Conservation (phyloP, 768 basidiomycete genomes). For the Crepidotus variabilis region DNA sequence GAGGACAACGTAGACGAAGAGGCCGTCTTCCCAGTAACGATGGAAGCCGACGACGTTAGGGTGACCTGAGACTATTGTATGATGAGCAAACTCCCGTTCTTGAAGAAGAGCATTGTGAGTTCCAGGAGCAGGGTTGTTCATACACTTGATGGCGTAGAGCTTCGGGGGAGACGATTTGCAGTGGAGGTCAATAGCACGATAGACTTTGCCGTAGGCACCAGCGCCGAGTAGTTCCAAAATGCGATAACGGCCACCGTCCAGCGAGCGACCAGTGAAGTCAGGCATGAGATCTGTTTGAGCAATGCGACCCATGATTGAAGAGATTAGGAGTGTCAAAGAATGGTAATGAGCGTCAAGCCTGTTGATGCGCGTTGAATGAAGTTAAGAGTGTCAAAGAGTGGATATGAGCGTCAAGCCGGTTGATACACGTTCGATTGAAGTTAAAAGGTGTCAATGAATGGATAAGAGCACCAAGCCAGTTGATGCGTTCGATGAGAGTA, state of each 20-base stretch:
- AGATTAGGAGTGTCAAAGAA: slow-evolving; percentile 8
- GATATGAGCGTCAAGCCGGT: slow-evolving; percentile 9
- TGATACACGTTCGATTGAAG: slow-evolving; percentile 1
- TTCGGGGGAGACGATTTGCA: slow-evolving; percentile 31
- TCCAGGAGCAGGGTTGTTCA: slow-evolving; percentile 54
- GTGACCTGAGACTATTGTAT: slow-evolving; percentile 48
- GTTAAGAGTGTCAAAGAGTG: slow-evolving; percentile 8
- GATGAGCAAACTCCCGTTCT: slow-evolving; percentile 63
- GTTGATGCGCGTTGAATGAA: slow-evolving; percentile 9
- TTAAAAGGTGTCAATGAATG: slow-evolving; percentile 13
- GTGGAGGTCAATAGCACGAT: slow-evolving; percentile 57
- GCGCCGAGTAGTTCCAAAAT: slow-evolving; percentile 63
- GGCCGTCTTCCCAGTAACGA: slow-evolving; percentile 54
- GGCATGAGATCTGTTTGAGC: slow-evolving; percentile 41
- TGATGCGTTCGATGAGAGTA: slow-evolving; percentile 10
- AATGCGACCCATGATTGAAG: slow-evolving; percentile 35
- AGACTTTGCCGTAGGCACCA: slow-evolving; percentile 78
- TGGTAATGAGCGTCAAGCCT: slow-evolving; percentile 15
- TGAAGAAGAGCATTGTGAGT: slow-evolving; percentile 57
- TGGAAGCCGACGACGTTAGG: slow-evolving; percentile 69
- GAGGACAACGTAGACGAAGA: slow-evolving; percentile 64
- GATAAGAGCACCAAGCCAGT: slow-evolving; percentile 16
- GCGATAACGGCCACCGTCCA: slow-evolving; percentile 59
- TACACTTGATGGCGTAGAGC: slow-evolving; percentile 74
- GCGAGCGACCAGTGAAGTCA: slow-evolving; percentile 43